Conservation (phyloP, 805 yeast genomes). For the Maudiozyma serrabonitensis region DNA sequence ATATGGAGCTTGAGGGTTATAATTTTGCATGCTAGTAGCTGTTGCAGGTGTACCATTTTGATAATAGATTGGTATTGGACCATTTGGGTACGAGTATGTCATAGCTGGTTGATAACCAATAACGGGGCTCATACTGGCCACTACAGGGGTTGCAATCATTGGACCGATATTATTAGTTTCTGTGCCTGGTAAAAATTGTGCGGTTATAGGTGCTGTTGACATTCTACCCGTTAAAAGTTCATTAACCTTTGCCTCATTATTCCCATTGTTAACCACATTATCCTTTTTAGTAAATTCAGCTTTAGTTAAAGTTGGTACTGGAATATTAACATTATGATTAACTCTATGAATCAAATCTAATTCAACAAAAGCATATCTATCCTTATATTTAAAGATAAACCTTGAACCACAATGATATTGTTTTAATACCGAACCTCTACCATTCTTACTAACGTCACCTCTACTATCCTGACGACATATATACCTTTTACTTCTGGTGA, state of each 20-base stretch:
- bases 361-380: constrained; percentile 1
- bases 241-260: no score
- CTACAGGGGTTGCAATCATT: no score
- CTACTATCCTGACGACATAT: background rate
- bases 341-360: background rate
- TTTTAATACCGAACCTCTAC: background rate
- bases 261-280: no score
- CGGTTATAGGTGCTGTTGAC: no score
- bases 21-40: background rate
- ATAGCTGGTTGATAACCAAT: background rate
- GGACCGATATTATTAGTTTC: no score
- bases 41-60: no score
- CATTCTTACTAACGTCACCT: background rate
- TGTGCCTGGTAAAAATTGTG: no score
- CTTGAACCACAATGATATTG: background rate
- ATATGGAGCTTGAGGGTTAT: background rate
- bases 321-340: background rate
- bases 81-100: background rate
- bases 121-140: no score
- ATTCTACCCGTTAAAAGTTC: no score
- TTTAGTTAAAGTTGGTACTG: background rate
- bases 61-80: background rate
- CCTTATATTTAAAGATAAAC: background rate
- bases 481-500: background rate
- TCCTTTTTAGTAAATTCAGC: background rate